Evolutionary conservation across 2,329 filamentous ascomycete genomes (phyloP), one percentile per base, ranked within the genome.

Genomic region (Ophiosphaerella korrae): DNA sequence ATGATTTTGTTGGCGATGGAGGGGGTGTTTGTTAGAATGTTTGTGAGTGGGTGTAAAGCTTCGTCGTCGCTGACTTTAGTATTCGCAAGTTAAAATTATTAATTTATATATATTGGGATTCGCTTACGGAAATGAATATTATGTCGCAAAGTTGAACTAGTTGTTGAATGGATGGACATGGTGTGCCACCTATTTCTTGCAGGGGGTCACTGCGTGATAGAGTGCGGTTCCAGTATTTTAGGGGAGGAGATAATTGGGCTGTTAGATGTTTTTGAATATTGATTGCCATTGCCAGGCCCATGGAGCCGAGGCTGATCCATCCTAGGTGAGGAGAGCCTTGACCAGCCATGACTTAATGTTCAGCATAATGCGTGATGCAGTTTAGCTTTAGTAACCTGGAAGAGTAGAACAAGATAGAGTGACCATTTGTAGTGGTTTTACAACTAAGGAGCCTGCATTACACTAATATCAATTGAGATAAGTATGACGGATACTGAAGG

Each of bases 221-320:
- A 0, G 78, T 81, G 7, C 79, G 76, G 48, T 82, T 82, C 50
- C 69, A 74, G 53, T 77, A 82, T 1, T 52, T 60, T 1, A 82
- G 60, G 5, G 57, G 48, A 0, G 71, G 55, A 0, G 59, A 43
- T 1, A 34, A 24, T 5, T 53, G 51, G 7, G 53, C 45, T 42
- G 6, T 49, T 0, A 81, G 52, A 42, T 81, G 65, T 23, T 68
- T 75, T 35, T 82, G 80, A 0, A 82, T 68, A 49, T 82, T 82
- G 6, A 63, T 67, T 1, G 80, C 77, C 80, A 83, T 83, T 16
- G 63, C 66, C 5, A 71, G 65, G 1, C 80, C 80, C 80, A 82
- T 82, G 1, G 78, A 82, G 1, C 80, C 80, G 0, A 82, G 73
- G 3, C 80, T 80, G 9, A 66, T 62, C 60, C 60, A 68, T 53